phyloP scores from a whole-genome alignment of 2,329 filamentous ascomycete species.

The Cladosporium velox region DNA sequence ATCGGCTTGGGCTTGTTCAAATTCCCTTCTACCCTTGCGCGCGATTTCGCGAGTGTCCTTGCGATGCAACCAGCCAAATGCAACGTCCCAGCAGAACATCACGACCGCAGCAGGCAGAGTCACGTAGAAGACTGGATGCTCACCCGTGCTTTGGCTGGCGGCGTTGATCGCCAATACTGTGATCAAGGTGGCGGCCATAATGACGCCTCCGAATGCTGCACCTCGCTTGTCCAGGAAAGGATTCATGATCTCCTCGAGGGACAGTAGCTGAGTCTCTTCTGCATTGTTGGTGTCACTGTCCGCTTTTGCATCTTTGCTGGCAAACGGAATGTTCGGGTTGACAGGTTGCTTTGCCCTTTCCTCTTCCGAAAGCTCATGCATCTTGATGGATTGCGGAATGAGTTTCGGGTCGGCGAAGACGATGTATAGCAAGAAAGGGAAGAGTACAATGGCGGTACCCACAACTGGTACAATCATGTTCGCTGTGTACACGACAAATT shows the following conservation, averaged over 20 bases:
- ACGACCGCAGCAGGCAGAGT: conserved; percentile 68
- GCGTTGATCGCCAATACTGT: conserved; percentile 68
- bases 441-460: conserved; percentile 66
- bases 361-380: conserved; percentile 66
- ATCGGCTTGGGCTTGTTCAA: conserved; percentile 48
- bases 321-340: conserved; percentile 72
- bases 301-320: conserved; percentile 55
- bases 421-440: conserved; percentile 69
- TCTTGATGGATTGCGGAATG: conserved; percentile 66
- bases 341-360: conserved; percentile 59
- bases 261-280: conserved; percentile 58
- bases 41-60: conserved; percentile 65
- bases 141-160: conserved; percentile 50
- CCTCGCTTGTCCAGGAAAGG: conserved; percentile 69
- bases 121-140: conserved; percentile 66
- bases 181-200: conserved; percentile 69
- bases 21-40: conserved; percentile 51
- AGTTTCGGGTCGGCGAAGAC: conserved; percentile 66
- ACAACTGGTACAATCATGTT: conserved; percentile 75
- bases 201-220: conserved; percentile 62
- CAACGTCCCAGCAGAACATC: conserved; percentile 69
- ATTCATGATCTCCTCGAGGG: conserved; percentile 73
- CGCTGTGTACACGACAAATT: conserved; percentile 72
- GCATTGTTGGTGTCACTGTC: conserved; percentile 48
- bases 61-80: conserved; percentile 63